phyloP scores from a whole-genome alignment of 371 early-diverging fungal species.

The Mortierella sp. region DNA sequence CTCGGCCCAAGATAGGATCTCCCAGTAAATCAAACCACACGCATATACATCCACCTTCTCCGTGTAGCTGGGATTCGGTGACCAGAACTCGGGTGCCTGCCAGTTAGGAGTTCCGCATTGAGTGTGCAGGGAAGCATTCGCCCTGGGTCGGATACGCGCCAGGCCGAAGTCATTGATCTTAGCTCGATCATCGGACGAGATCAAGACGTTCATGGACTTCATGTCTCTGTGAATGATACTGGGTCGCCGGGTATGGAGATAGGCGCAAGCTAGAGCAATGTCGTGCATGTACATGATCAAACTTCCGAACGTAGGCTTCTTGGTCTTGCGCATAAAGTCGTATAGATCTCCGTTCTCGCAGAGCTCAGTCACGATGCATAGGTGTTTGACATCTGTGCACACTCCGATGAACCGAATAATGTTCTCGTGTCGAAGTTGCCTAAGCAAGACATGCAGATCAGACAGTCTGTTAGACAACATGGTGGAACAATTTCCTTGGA shows the following conservation, averaged over 20 bases:
- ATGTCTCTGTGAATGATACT: constrained; percentile 78
- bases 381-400: constrained; percentile 71
- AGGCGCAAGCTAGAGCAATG: constrained; percentile 67
- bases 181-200: constrained; percentile 72
- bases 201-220: constrained; percentile 88
- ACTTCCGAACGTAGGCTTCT: constrained; percentile 74
- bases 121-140: constrained; percentile 75
- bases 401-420: constrained; percentile 83
- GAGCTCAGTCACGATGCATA: constrained; percentile 81
- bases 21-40: constrained; percentile 84
- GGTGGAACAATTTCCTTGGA: too few species aligned
- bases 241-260: constrained; percentile 63
- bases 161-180: constrained; percentile 88
- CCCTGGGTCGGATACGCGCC: constrained; percentile 77
- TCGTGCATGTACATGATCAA: constrained; percentile 86
- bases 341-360: constrained; percentile 82
- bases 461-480: too few species aligned
- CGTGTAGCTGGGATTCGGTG: constrained; percentile 75
- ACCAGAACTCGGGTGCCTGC: constrained; percentile 88
- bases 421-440: constrained; percentile 82
- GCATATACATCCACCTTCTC: constrained; percentile 85
- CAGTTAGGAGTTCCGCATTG: constrained; percentile 85
- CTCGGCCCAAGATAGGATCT: constrained; percentile 81
- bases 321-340: constrained; percentile 76
- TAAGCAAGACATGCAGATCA: constrained; percentile 20